phyloP scores from a whole-genome alignment of 768 basidiomycete genomes.

The Leucogyrophana mollusca region DNA sequence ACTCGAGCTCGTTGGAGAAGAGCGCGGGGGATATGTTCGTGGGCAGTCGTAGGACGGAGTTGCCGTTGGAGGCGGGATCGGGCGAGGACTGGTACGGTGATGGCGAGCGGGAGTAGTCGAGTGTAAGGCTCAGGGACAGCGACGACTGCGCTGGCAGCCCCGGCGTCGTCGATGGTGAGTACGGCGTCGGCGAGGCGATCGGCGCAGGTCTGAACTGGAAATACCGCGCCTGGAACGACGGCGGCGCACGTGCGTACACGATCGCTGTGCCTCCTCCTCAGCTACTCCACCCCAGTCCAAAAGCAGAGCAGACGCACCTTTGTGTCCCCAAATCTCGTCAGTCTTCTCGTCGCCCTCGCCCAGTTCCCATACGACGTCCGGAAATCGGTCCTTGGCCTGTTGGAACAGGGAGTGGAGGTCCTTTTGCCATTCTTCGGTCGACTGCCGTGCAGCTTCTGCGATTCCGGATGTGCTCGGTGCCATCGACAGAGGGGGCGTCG shows the following conservation, averaged over 20 bases:
- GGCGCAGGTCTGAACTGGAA: constrained; percentile 74
- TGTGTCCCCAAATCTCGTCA: constrained; percentile 87
- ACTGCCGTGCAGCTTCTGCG: constrained; percentile 64
- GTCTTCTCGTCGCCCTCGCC: constrained; percentile 48
- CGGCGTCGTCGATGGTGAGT: constrained; percentile 48
- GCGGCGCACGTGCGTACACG: constrained; percentile 92
- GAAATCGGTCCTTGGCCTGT: constrained; percentile 86
- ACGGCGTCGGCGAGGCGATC: constrained; percentile 46
- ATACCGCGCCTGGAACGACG: constrained; percentile 86
- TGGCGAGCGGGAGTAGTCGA: constrained; percentile 46
- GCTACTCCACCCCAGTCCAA: neutral
- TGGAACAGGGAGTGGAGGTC: constrained; percentile 78
- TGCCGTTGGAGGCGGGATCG: constrained; percentile 33
- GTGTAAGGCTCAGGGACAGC: constrained; percentile 51
- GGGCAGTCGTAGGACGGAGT: constrained; percentile 56
- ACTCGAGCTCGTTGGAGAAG: constrained; percentile 90
- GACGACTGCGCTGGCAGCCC: constrained; percentile 58
- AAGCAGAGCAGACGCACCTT: constrained; percentile 59
- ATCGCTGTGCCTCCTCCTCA: constrained; percentile 57
- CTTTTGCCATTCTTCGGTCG: constrained; percentile 74
- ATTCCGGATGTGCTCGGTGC: constrained; percentile 41
- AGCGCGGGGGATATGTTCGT: constrained; percentile 74
- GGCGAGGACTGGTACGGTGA: constrained; percentile 44
- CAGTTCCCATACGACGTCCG: constrained; percentile 95
- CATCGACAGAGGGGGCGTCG: constrained; percentile 9